Evolutionary conservation across 495 filamentous ascomycete genomes (phyloP).

Genomic region (Hypomontagnella submonticulosa): DNA sequence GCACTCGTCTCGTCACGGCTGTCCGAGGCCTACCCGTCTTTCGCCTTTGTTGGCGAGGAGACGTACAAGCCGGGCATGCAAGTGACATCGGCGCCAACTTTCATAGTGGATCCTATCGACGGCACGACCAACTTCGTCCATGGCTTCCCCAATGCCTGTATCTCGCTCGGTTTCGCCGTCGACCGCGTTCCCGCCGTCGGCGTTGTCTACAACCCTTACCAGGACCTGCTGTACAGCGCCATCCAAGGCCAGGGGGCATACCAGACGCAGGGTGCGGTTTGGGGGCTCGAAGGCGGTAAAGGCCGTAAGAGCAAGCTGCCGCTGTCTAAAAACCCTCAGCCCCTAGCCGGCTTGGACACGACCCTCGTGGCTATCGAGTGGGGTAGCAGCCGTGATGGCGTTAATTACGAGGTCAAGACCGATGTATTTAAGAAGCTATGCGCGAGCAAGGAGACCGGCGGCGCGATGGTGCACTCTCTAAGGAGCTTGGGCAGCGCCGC

Average conservation of each 20-base stretch:
- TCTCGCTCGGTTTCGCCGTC: conserved; percentile 82
- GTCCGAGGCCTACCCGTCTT: conserved; percentile 70
- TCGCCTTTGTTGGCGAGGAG: conserved; percentile 84
- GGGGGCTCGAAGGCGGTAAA: conserved; percentile 41
- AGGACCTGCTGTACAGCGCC: conserved; percentile 72
- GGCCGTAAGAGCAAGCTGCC: conserved; percentile 55
- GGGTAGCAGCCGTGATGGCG: conserved; percentile 77
- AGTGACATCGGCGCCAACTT: conserved; percentile 78
- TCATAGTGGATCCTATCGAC: conserved; percentile 91
- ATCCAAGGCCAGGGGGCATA: conserved; percentile 76
- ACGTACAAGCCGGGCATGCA: conserved; percentile 75
- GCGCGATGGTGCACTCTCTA: conserved; percentile 85
- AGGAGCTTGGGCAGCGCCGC: conserved; percentile 82
- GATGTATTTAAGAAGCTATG: conserved; percentile 76
- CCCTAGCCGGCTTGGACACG: conserved; percentile 67
- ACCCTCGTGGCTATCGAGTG: conserved; percentile 80
- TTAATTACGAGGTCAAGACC: conserved; percentile 79
- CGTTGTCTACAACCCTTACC: conserved; percentile 87
- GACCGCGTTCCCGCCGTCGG: conserved; percentile 73
- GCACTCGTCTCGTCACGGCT: conserved; percentile 75
- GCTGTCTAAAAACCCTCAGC: conserved; percentile 65
- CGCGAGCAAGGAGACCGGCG: conserved; percentile 69
- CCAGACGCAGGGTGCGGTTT: conserved; percentile 56
- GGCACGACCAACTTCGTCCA: conserved; percentile 92
- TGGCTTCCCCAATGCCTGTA: conserved; percentile 79